Base-by-base conservation (phyloP, 306 rosid species). In the Fragaria ananassa region DNA sequence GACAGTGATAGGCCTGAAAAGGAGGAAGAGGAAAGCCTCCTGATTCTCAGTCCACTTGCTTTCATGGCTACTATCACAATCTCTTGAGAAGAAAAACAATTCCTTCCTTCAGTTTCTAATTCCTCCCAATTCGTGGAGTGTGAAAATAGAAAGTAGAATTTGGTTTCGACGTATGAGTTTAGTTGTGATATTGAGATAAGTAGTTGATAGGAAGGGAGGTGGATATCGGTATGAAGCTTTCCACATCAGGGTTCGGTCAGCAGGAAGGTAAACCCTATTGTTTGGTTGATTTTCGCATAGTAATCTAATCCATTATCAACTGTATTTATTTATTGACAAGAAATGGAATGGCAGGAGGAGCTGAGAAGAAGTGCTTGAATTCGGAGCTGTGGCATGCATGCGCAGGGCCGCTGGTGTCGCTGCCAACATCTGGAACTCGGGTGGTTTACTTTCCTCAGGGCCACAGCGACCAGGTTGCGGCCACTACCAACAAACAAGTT, bases 341-440 rank as follows among this genome's bases (percentile, higher is more conserved):
- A 15, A 60, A 66, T 66, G 45, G 23, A 41, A 42, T 76, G 74
- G 10, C 64, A 67, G 74, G 45, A 29, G 75, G 88, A 81, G 91
- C 80, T 64, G 97, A 91, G 81, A 89, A 91, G 87, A 91, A 91
- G 75, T 89, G 92, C 82, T 82, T 91, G 89, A 91, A 91, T 85
- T 91, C 97, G 77, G 97, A 93, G 94, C 90, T 93, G 68, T 93
- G 98, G 98, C 98, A 93, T 89, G 98, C 98, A 70, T 93, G 98
- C 47, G 97, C 97, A 63, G 97, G 97, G 68, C 97, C 97, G 44
- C 84, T 91, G 69, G 97, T 91, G 65, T 89, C 91, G 75, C 92
- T 91, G 71, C 97, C 97, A 42, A 86, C 85, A 39, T 81, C 89
- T 53, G 94, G 91, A 58, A 86, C 92, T 78, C 89, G 94, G 49